These are phyloP conservation scores for Macadamia tetraphylla DNA, from an alignment of 164 flowering plant genomes.

Conservation along the genomic window DNA sequence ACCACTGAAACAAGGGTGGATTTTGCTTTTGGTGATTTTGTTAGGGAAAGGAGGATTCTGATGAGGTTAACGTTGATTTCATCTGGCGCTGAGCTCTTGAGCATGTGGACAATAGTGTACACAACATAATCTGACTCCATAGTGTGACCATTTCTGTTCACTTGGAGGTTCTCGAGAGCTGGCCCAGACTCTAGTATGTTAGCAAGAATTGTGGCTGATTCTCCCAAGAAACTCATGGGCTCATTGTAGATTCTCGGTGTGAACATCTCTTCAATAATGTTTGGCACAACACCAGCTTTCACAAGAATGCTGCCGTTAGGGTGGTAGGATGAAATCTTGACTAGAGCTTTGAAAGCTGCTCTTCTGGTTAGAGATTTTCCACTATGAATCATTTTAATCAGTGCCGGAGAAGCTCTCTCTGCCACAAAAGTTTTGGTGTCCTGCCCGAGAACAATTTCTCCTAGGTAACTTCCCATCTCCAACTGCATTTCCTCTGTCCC, in stretches of 20 bases:
- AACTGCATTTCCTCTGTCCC: conserved; percentile 52
- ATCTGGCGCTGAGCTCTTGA: conserved; percentile 45
- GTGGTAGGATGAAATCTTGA: conserved; percentile 47
- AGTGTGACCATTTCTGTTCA: conserved; percentile 51
- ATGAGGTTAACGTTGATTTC: conserved; percentile 48
- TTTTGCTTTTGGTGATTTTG: conserved; percentile 37
- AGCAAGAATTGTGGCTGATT: conserved; percentile 57
- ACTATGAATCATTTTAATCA: conserved; percentile 49
- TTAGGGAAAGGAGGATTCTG: conserved; percentile 46
- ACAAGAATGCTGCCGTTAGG: conserved; percentile 38
- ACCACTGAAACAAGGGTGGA: conserved; percentile 39
- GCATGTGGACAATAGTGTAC: conserved; percentile 42
- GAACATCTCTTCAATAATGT: conserved; percentile 63
- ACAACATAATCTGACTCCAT: conserved; percentile 56
- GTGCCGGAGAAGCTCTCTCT: conserved; percentile 45
- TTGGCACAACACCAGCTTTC: conserved; percentile 49
- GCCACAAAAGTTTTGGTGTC: conserved; percentile 48
- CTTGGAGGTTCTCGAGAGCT: conserved; percentile 38
- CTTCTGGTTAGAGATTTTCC: conserved; percentile 36
- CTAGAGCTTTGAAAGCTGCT: conserved; percentile 54
- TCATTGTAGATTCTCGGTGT: conserved; percentile 33
- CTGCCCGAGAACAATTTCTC: conserved; percentile 43
- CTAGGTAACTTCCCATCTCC: conserved; percentile 62
- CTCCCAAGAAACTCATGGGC: conserved; percentile 39
- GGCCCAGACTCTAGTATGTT: conserved; percentile 60